Conservation (phyloP, 352 stramenopile genomes). For the Pythium plurisporium region DNA sequence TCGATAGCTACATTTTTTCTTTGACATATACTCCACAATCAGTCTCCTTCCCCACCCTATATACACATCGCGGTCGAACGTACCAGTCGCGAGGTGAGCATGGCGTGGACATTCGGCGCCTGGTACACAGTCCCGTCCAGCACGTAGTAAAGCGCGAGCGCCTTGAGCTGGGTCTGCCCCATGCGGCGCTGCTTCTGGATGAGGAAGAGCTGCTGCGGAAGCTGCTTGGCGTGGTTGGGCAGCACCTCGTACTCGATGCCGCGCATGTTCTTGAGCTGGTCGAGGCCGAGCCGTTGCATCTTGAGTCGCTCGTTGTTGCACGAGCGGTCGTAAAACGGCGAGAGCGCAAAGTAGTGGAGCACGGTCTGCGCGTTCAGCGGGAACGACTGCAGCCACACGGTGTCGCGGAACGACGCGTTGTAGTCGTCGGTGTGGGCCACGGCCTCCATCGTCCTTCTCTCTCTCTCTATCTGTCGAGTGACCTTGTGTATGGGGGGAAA, state of each 20-base stretch:
- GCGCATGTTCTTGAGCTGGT: conserved; percentile 85
- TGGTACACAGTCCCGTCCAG: conserved; percentile 86
- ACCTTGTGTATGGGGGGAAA: not conserved
- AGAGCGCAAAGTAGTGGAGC: conserved; percentile 86
- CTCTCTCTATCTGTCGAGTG: not conserved
- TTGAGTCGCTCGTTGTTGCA: conserved; percentile 90
- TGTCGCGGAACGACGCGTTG: conserved; percentile 85
- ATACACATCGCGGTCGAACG: not conserved
- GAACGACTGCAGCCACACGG: conserved; percentile 84
- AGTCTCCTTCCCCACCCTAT: not conserved
- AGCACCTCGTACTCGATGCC: conserved; percentile 88
- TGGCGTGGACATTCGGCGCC: conserved; percentile 83
- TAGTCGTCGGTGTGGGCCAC: conserved; percentile 78
- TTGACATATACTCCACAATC: not conserved
- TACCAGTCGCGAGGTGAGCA: conserved; percentile 84
- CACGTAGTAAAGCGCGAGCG: conserved; percentile 86
- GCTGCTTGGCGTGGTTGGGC: conserved; percentile 75
- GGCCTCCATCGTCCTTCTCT: conserved; percentile 48
- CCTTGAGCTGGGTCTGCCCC: conserved; percentile 69
- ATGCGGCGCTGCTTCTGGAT: conserved; percentile 84
- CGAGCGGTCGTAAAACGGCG: conserved; percentile 84
- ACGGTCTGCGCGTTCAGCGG: conserved; percentile 80
- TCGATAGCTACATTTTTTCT: conserved; percentile 87
- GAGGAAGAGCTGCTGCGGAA: conserved; percentile 84
- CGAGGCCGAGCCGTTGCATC: conserved; percentile 83